Conservation (phyloP, 306 rosid species). For the Adenanthera pavonina region DNA sequence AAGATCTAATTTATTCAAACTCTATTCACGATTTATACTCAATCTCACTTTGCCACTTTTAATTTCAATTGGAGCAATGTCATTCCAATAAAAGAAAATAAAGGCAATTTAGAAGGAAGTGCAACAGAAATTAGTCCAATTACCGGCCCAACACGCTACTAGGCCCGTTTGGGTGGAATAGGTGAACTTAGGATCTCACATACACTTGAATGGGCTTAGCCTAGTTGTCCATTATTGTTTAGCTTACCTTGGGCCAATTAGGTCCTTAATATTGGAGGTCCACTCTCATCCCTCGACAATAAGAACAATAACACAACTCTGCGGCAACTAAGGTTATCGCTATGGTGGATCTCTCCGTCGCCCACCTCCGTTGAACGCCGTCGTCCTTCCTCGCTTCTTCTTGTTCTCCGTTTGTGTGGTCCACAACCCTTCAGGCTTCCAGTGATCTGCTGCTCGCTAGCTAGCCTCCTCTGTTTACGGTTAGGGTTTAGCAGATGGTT, state of each 20-base stretch:
- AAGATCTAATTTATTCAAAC: neutral
- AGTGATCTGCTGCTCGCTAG: neutral
- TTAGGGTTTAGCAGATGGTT: no score
- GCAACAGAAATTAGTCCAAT: neutral
- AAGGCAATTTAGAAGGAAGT: neutral
- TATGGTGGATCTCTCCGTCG: no score
- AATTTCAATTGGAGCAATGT: neutral
- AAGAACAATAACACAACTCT: no score
- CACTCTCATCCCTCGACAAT: no score
- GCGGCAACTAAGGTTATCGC: no score
- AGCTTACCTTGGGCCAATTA: no score
- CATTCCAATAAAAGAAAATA: neutral
- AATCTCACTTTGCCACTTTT: no score
- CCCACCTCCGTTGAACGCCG: neutral
- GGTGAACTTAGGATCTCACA: neutral
- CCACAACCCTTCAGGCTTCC: neutral
- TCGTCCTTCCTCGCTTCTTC: neutral
- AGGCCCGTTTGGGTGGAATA: neutral
- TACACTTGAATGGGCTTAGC: neutral
- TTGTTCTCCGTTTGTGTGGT: neutral
- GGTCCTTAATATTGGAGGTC: neutral
- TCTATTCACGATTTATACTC: no score
- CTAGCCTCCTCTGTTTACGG: neutral
- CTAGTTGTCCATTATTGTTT: neutral
- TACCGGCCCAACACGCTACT: neutral